Percentiles rank a stretch among this genome's conserved stretches.
Conservation (phyloP, 768 basidiomycete species). For the Cystobasidium onofrii region DNA sequence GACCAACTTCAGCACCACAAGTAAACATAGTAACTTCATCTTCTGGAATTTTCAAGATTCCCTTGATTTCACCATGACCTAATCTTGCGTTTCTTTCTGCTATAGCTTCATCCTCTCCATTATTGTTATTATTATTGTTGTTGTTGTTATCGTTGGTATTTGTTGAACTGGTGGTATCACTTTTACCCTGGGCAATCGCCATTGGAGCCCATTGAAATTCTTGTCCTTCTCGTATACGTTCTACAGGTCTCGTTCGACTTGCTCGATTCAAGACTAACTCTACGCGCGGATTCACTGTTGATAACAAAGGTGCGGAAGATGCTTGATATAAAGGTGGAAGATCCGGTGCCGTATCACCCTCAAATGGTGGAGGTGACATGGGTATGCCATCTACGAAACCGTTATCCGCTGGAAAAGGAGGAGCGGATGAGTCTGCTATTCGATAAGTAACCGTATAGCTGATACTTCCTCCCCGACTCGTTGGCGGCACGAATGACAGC, state of each 20-base stretch:
- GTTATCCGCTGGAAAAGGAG: not conserved
- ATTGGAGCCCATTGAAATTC: not conserved
- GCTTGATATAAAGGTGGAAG: slow-evolving; percentile 18
- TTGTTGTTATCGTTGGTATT: not conserved
- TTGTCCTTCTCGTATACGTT: not conserved
- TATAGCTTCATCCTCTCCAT: too few relatives aligned
- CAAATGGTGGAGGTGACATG: not conserved
- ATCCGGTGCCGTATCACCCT: not conserved
- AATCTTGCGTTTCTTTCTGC: slow-evolving; percentile 1
- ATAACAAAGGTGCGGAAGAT: not conserved
- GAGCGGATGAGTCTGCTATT: not conserved
- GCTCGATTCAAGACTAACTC: slow-evolving; percentile 7
- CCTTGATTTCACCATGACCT: not conserved
- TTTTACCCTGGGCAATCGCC: not conserved
- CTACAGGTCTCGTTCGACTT: slow-evolving; percentile 7
- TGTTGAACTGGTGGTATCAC: not conserved
- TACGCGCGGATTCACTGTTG: not conserved
- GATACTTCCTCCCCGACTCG: not conserved
- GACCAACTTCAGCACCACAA: slow-evolving; percentile 20
- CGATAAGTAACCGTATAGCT: slow-evolving; percentile 5
- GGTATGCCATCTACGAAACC: not conserved
- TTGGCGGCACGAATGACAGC: slow-evolving; percentile 21
- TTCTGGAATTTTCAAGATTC: not conserved
- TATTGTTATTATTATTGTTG: not conserved
- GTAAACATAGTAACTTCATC: slow-evolving; percentile 20